Conservation (phyloP, 345 rosid species). For the Arabidopsis thaliana region DNA sequence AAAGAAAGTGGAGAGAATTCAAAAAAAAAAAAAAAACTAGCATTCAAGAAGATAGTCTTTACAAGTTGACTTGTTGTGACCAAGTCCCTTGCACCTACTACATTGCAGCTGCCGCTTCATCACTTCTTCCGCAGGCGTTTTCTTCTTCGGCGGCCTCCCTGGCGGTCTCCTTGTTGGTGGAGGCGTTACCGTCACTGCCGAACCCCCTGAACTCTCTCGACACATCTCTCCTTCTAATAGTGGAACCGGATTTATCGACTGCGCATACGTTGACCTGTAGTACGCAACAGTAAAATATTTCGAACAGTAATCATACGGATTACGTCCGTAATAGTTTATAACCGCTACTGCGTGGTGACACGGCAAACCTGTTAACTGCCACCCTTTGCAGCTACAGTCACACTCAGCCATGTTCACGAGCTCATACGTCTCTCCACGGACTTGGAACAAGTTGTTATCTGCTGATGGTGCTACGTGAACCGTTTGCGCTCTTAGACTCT, state of each 20-base stretch:
- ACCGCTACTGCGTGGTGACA: constrained; percentile 83
- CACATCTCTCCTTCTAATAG: constrained; percentile 53
- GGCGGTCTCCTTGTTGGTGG: constrained; percentile 89
- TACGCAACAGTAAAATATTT: constrained; percentile 73
- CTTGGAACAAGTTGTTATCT: constrained; percentile 77
- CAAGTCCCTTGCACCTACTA: constrained; percentile 96
- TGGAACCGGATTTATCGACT: constrained; percentile 74
- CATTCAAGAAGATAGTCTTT: constrained; percentile 63
- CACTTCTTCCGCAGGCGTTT: constrained; percentile 59
- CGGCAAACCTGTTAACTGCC: constrained; percentile 87
- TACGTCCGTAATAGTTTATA: constrained; percentile 58
- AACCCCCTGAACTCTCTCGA: constrained; percentile 53
- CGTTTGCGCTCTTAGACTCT: constrained; percentile 52
- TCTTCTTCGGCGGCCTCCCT: constrained; percentile 83
- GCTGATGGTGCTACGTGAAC: constrained; percentile 65
- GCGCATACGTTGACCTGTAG: constrained; percentile 72
- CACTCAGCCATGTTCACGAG: constrained; percentile 68
- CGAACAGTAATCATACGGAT: constrained; percentile 73
- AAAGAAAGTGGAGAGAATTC: neutral
- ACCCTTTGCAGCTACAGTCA: constrained; percentile 90
- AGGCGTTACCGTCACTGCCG: constrained; percentile 75
- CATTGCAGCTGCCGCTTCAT: constrained; percentile 92
- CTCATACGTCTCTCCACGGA: constrained; percentile 77
- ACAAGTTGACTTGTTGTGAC: constrained; percentile 98
- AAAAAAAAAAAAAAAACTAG: constrained; percentile 28